Evolutionary conservation across 106 monocot species (phyloP), one percentile per base, ranked within the genome.

Genomic region (Gastrodia elata): DNA sequence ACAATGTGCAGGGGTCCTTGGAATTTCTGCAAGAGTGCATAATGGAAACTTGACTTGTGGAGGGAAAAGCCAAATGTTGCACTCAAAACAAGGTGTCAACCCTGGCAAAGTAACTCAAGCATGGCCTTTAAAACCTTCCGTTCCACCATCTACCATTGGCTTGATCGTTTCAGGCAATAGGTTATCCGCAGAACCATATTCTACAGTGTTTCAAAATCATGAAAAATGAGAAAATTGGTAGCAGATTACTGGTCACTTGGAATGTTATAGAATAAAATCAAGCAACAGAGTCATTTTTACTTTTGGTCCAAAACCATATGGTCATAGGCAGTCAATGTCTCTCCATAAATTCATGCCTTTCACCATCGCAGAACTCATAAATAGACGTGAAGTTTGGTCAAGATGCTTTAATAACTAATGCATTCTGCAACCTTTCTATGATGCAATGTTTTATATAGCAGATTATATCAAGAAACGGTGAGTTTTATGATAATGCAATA

Each of bases 101-200:
- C 96, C 96, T 64, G 96, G 96, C 81, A 97, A 28, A 43, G 93
- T 97, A 35, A 97, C 88, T 82, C 96, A 86, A 43, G 92, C 96
- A 87, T 96, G 96, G 57, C 96, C 96, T 68, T 93, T 92, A 56
- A 97, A 97, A 40, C 96, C 96, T 83, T 97, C 96, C 71, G 96
- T 97, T 75, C 96, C 96, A 72, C 96, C 96, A 83, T 97, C 96
- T 35, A 97, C 90, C 90, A 97, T 86, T 58, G 92, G 90, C 73
- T 97, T 97, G 41, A 92, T 65, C 14, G 95, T 90, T 64, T 90
- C 90, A 14, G 70, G 78, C 30, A 83, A 25, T 73, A 92, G 90
- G 35, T 84, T 92, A 76, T 90, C 92, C 84, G 90, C 86, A 77
- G 69, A 74, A 77, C 86, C 91, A 74, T 91, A 97, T 68, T 97